Evolutionary conservation across 495 filamentous ascomycete species (phyloP), one percentile per base, ranked within the genome.

Genomic region (Parathielavia appendiculata): DNA sequence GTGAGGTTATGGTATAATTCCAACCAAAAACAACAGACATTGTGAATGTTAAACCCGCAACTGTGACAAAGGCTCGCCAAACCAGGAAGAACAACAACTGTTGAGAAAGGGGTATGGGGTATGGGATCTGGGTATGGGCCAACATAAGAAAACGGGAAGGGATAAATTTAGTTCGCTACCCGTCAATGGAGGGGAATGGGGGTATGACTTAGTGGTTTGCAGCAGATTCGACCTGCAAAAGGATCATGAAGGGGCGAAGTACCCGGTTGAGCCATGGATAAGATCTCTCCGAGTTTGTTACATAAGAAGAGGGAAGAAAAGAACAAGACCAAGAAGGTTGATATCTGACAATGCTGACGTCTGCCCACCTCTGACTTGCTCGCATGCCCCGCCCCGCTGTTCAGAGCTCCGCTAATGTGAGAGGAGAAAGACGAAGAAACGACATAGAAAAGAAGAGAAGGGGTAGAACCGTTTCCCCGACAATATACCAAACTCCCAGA

Each of bases 231-330:
- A 54, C n/a, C 51, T 43, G 51, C 51, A 12, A 5, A 3, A 43
- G n/a, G 9, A 8, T 43, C 40, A 17, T 16, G 16, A 23, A 5
- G 23, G 12, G 19, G 17, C 22, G 16, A 19, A 34, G 7, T 34
- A 54, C 53, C n/a, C 30, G 53, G 41, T 38, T 10, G 41, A 56
- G 54, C 54, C 44, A 57, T 40, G 43, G 54, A 40, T 48, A 39
- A 41, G 34, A 50, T 49, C 32, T 58, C 45, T 58, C 47, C 49
- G 56, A 49, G 50, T 59, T 40, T 23, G 63, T 63, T 60, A 51
- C 70, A 54, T 64, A 73, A 63, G 69, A 65, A 68, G 26, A 30
- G 26, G 26, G 64, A 69, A 66, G 45, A 45, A 59, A 43, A 57
- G 47, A 40, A 46, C 8, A 48, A 9, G 46, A 49, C 46, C 46